Base-by-base conservation (phyloP, 768 basidiomycete species). In the Pleurotus cornucopiae region DNA sequence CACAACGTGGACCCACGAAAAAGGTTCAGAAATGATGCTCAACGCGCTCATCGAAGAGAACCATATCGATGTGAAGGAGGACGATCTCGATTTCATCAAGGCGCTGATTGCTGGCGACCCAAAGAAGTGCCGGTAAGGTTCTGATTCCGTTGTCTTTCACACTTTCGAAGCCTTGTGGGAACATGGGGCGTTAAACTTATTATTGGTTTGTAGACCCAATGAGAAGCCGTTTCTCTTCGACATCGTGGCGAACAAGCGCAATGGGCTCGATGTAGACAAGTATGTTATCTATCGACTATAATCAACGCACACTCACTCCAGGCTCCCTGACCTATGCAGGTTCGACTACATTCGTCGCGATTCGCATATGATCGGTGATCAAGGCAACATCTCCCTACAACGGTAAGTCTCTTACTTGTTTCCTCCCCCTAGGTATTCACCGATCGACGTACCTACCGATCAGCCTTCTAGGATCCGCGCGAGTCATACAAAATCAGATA, bases 201-300 rank as follows among this genome's bases (percentile, higher is more conserved):
- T 34, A 52, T 20, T n/a, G 11, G 6, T 18, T 4, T 11, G 26
- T 53, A 57, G 76, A 46, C 62, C 70, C 0, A 63, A 72, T 13
- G 86, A 86, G 64, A 91, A 91, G 67, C 67, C 71, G 0, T 93
- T 89, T 62, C 69, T 94, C 2, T 94, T 93, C 63, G 88, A 93
- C 54, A 92, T 94, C 49, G 88, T 94, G 2, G 85, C 90, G 0
- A 94, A 94, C 69, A 80, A 80, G 66, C 73, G 82, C 5, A 93
- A 92, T 58, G 91, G 91, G 0, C 74, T 94, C 3, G 91, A 94
- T 62, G 91, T 94, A 4, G 91, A 94, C 76, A 92, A 92, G 89
- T 89, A 56, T 58, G 74, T 63, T 5, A 23, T 49, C 13, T 43
- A 52, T 45, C 7, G 30, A 34, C 7, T 11, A 34, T 4, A 9